Conservation (phyloP, 2,329 filamentous ascomycete genomes). For the Colletotrichum tabaci region DNA sequence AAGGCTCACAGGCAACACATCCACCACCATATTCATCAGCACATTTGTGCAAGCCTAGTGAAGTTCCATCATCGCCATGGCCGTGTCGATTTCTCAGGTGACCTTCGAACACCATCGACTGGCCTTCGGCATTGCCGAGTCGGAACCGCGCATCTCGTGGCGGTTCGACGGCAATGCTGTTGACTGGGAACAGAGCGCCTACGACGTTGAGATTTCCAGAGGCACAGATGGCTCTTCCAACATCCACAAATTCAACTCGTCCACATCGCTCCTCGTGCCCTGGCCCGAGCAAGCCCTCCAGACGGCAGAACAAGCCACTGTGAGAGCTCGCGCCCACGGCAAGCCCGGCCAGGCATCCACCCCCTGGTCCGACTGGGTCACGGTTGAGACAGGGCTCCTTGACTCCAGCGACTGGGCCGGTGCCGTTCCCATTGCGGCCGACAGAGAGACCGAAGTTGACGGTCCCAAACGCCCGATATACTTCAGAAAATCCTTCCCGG, state of each 20-base stretch:
- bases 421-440: slow-evolving; percentile 48
- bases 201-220: slow-evolving; percentile 59
- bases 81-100: slow-evolving; percentile 55
- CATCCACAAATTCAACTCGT: slow-evolving; percentile 50
- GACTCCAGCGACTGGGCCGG: slow-evolving; percentile 50
- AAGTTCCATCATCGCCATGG: slow-evolving; percentile 47
- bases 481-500: slow-evolving; percentile 41
- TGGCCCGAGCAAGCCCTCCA: slow-evolving; percentile 58
- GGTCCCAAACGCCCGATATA: slow-evolving; percentile 48
- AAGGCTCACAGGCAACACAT: background rate
- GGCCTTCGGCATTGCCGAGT: slow-evolving; percentile 61
- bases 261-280: slow-evolving; percentile 57
- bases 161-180: slow-evolving; percentile 55
- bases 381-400: slow-evolving; percentile 55
- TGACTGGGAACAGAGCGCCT: slow-evolving; percentile 60
- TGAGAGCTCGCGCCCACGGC: slow-evolving; percentile 54
- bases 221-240: slow-evolving; percentile 22
- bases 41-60: background rate
- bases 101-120: slow-evolving; percentile 59
- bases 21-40: background rate
- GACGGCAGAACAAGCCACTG: slow-evolving; percentile 50
- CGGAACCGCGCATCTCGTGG: slow-evolving; percentile 63
- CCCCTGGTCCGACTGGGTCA: slow-evolving; percentile 50
- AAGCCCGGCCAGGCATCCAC: slow-evolving; percentile 43
- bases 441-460: slow-evolving; percentile 49